phyloP scores from a whole-genome alignment of 108 stramenopile genomes.

The Nitzschia palea region DNA sequence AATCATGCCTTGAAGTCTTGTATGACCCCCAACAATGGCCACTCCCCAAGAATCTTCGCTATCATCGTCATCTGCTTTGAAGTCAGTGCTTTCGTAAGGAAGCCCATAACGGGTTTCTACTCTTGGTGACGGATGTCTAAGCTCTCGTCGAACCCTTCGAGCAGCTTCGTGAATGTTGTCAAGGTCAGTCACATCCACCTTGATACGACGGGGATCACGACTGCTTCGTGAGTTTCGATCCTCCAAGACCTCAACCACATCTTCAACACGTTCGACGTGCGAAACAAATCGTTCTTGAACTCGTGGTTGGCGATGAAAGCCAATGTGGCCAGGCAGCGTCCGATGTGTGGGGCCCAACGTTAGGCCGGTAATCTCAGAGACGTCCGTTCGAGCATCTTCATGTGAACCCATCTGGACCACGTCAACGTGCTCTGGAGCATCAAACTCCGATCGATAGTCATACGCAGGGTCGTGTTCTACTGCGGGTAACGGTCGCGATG shows the following conservation, averaged over 20 bases:
- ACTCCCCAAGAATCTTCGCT: constrained; percentile 19
- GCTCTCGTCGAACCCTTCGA: constrained; percentile 1
- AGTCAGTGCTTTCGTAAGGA: constrained; percentile 33
- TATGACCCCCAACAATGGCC: constrained; percentile 1
- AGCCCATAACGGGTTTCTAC: constrained; percentile 16
- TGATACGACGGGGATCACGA: background rate
- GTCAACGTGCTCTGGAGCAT: constrained; percentile 24
- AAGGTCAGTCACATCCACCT: constrained; percentile 25
- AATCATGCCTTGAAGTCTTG: no score
- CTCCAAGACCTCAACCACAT: constrained; percentile 1
- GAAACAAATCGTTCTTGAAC: background rate
- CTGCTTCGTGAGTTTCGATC: background rate
- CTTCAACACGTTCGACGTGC: constrained; percentile 17
- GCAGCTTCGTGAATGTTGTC: constrained; percentile 16
- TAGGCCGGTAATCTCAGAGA: constrained; percentile 18
- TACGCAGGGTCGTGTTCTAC: background rate
- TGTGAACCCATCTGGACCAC: background rate
- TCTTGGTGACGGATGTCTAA: background rate
- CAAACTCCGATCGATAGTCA: constrained; percentile 1
- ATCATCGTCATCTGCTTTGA: constrained; percentile 17
- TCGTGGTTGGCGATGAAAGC: background rate
- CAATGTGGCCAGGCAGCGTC: background rate
- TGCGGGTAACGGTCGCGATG: background rate
- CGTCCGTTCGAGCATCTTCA: constrained; percentile 16
- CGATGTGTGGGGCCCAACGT: background rate